Evolutionary conservation across 2,329 filamentous ascomycete genomes (phyloP).

Genomic region (Bisporella sp.): DNA sequence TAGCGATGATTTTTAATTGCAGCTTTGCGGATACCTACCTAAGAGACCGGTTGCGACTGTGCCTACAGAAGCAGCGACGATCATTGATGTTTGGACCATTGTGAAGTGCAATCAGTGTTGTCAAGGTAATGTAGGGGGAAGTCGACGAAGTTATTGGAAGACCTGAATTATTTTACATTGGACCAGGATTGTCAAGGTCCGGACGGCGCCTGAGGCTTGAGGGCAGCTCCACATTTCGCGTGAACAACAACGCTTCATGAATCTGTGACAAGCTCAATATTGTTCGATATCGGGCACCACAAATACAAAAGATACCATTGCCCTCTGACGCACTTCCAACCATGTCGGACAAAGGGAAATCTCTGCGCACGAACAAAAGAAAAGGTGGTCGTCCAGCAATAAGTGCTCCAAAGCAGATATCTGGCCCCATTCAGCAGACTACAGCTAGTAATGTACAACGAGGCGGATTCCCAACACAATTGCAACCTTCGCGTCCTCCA

Average conservation of each 20-base stretch:
- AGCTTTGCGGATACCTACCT: conserved; percentile 36
- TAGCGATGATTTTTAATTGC: no score
- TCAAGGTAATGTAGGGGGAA: no score
- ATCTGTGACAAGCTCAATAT: no score
- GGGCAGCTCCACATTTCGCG: not conserved
- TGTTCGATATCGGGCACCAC: no score
- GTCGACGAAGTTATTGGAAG: no score
- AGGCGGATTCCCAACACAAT: conserved; percentile 13
- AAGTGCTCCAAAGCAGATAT: conserved; percentile 57
- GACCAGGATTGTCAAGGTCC: no score
- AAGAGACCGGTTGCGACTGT: conserved; percentile 52
- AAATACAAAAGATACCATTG: no score
- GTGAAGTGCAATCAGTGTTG: conserved; percentile 13
- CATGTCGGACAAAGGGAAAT: conserved; percentile 56
- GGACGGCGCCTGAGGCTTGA: no score
- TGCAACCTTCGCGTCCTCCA: not conserved
- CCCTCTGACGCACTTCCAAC: not conserved
- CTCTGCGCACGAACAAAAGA: conserved; percentile 52
- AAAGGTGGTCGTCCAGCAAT: conserved; percentile 51
- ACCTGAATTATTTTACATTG: no score
- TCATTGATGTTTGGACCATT: conserved; percentile 44
- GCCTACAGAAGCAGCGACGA: conserved; percentile 56
- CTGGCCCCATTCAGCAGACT: conserved; percentile 50
- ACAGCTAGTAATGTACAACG: conserved; percentile 29
- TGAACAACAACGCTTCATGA: no score